These are phyloP conservation scores for Cinnamomum chago DNA, from an alignment of 164 flowering plant species.

Conservation along the genomic window DNA sequence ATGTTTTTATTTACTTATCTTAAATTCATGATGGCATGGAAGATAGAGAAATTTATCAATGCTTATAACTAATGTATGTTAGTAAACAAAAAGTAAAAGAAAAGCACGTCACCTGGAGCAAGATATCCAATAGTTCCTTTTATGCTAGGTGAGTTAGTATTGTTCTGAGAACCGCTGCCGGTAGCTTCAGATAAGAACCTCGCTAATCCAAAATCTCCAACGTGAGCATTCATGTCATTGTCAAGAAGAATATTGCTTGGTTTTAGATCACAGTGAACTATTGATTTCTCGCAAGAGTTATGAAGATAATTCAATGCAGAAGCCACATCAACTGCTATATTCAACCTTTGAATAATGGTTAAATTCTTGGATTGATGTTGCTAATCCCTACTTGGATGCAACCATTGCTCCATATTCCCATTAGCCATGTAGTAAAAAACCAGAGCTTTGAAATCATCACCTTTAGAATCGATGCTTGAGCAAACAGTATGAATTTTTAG, in stretches of 20 bases:
- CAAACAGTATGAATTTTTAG: constrained; percentile 25
- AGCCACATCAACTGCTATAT: constrained; percentile 32
- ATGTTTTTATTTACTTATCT: no score
- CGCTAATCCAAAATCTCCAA: constrained; percentile 36
- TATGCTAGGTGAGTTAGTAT: constrained; percentile 18
- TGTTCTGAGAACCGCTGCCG: neutral
- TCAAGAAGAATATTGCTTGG: constrained; percentile 35
- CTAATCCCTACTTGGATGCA: constrained; percentile 8
- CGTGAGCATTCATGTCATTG: constrained; percentile 26
- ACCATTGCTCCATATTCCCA: neutral
- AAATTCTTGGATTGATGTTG: neutral
- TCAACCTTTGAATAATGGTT: constrained; percentile 21
- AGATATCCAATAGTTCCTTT: constrained; percentile 35
- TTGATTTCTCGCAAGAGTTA: constrained; percentile 15
- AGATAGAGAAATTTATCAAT: no score
- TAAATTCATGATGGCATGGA: no score
- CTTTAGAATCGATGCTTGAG: constrained; percentile 12
- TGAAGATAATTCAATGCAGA: constrained; percentile 31
- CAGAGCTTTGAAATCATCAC: constrained; percentile 1
- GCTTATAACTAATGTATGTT: neutral
- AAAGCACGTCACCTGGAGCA: constrained; percentile 32
- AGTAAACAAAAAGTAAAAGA: neutral
- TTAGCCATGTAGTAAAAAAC: neutral
- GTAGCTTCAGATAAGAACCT: constrained; percentile 12
- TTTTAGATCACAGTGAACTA: constrained; percentile 34